Percentiles rank a stretch among this genome's conserved stretches.
These are phyloP conservation scores for Saksenaea vasiformis DNA, from an alignment of 371 early-diverging fungal genomes.

Conservation along the genomic window DNA sequence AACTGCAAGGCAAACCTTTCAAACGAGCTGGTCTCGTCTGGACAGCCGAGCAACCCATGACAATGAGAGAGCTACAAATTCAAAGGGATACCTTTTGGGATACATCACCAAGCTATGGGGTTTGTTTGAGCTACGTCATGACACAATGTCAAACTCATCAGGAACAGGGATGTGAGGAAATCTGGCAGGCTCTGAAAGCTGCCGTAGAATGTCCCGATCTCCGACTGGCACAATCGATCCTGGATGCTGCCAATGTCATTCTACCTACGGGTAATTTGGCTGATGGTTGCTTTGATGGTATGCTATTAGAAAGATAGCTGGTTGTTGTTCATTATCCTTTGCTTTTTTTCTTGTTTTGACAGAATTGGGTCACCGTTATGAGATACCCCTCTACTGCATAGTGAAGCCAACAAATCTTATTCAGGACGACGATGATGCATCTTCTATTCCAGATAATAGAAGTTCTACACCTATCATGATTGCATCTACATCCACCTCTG, in stretches of 20 bases:
- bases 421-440: constrained; percentile 7
- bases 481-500: neutral
- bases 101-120: constrained; percentile 70
- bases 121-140: constrained; percentile 15
- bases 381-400: constrained; percentile 67
- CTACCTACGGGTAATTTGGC: constrained; percentile 68
- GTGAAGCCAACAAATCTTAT: constrained; percentile 62
- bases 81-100: constrained; percentile 76
- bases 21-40: constrained; percentile 32
- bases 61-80: constrained; percentile 41
- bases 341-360: too few species aligned
- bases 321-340: too few species aligned
- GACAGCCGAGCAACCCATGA: constrained; percentile 51
- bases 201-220: constrained; percentile 50
- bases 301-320: too few species aligned
- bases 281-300: constrained; percentile 75
- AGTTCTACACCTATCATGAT: constrained; percentile 1
- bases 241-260: constrained; percentile 65
- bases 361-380: constrained; percentile 70
- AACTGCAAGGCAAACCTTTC: constrained; percentile 37
- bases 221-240: constrained; percentile 58
- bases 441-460: constrained; percentile 5
- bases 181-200: constrained; percentile 72
- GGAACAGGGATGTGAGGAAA: constrained; percentile 62
- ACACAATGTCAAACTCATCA: neutral